Evolutionary conservation across 768 basidiomycete species (phyloP).

Genomic region (Lactarius indigo): DNA sequence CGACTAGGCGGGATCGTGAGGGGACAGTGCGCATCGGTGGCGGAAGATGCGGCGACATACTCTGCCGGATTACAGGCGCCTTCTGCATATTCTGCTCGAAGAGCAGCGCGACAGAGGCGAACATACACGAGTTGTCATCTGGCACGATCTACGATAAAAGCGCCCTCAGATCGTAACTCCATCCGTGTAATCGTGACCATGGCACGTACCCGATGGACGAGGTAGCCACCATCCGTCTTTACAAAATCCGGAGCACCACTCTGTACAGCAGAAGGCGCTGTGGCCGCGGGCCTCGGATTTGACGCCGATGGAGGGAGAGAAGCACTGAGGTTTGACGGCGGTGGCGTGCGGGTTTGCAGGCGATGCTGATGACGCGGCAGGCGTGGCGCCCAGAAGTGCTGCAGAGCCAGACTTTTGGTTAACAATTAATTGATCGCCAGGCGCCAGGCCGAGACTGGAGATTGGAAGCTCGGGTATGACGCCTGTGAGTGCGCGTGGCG

Average conservation of each 20-base stretch:
- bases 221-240: constrained; percentile 55
- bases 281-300: constrained; percentile 24
- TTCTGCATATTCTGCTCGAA: constrained; percentile 81
- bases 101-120: constrained; percentile 79
- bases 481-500: constrained; percentile 62
- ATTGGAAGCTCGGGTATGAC: constrained; percentile 71
- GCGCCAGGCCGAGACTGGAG: constrained; percentile 68
- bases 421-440: constrained; percentile 87
- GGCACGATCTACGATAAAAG: constrained; percentile 64
- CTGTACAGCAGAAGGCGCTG: constrained; percentile 25
- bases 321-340: constrained; percentile 27
- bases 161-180: constrained; percentile 6
- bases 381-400: constrained; percentile 19
- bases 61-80: constrained; percentile 65
- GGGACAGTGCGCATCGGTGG: neutral
- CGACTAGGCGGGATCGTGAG: constrained; percentile 47
- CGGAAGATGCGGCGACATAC: constrained; percentile 40
- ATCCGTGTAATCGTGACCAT: constrained; percentile 7
- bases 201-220: constrained; percentile 64
- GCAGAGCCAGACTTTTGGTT: constrained; percentile 38
- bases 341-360: constrained; percentile 28
- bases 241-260: constrained; percentile 53
- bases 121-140: constrained; percentile 97
- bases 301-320: constrained; percentile 25
- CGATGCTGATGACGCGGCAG: constrained; percentile 13